These are phyloP conservation scores for Westerdykella ornata DNA, from an alignment of 2,329 filamentous ascomycete genomes.

Conservation along the genomic window DNA sequence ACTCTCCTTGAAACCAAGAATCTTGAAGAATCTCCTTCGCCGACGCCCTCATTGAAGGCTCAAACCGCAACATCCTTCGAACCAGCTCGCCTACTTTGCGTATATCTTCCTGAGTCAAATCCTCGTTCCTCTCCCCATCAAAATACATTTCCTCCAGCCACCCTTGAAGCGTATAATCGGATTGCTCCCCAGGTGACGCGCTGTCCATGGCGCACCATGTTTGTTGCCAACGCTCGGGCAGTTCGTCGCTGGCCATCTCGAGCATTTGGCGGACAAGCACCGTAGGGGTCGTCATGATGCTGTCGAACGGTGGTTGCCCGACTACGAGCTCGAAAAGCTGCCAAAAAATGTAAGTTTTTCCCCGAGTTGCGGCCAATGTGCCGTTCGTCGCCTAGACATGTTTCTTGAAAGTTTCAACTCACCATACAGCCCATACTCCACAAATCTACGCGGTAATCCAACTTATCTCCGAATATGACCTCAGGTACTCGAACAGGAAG, in stretches of 20 bases:
- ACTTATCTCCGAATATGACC: constrained; percentile 32
- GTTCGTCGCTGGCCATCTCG: constrained; percentile 28
- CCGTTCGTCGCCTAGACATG: constrained; percentile 22
- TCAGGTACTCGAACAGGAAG: constrained; percentile 35
- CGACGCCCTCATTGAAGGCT: constrained; percentile 14
- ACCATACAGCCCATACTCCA: constrained; percentile 38
- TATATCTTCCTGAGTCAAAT: constrained; percentile 16
- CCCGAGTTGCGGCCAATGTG: constrained; percentile 6
- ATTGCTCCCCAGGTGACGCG: constrained; percentile 7
- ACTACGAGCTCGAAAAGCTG: constrained; percentile 38
- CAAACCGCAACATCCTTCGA: constrained; percentile 13
- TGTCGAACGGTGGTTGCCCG: constrained; percentile 37
- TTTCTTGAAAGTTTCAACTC: constrained; percentile 9
- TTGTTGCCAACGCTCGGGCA: constrained; percentile 32
- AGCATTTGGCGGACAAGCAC: constrained; percentile 35
- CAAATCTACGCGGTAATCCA: constrained; percentile 35
- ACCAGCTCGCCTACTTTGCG: constrained; percentile 11
- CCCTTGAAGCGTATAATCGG: constrained; percentile 24
- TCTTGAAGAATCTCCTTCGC: constrained; percentile 13
- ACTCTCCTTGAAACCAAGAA: constrained; percentile 13
- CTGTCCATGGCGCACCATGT: constrained; percentile 23
- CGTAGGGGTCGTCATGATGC: constrained; percentile 28
- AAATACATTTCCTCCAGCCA: constrained; percentile 39
- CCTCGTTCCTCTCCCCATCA: constrained; percentile 18
- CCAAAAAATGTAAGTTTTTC: constrained; percentile 7